phyloP scores from a whole-genome alignment of 208 protist species.

The Trichomonas gallinae region DNA sequence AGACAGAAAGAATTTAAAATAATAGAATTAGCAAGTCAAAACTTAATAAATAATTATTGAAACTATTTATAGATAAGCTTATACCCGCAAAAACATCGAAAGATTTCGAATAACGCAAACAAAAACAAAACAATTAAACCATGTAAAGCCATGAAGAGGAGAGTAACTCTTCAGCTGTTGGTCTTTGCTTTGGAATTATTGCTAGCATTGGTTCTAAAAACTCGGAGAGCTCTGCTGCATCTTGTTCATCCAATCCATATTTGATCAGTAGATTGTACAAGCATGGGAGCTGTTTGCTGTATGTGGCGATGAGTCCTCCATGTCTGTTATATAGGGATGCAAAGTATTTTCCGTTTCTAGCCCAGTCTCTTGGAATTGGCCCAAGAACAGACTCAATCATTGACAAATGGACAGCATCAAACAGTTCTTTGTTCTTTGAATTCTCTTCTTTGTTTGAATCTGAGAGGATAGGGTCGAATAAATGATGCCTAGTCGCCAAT shows the following conservation, averaged over 20 bases:
- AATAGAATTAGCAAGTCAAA: no score
- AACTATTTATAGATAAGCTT: no score
- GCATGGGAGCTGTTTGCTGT: not conserved
- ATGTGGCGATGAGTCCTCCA: not conserved
- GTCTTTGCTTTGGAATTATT: slow-evolving; percentile 5
- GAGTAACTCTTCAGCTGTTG: not conserved
- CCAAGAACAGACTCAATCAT: not conserved
- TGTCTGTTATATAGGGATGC: not conserved
- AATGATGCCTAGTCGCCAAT: slow-evolving; percentile 53
- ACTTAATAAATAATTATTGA: no score
- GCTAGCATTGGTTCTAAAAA: slow-evolving; percentile 1
- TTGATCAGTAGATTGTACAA: not conserved
- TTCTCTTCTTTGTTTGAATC: not conserved
- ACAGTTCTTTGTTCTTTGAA: not conserved
- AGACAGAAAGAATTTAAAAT: no score
- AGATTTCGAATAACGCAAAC: not conserved
- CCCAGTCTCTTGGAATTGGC: not conserved
- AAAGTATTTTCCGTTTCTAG: not conserved
- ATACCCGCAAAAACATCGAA: no score
- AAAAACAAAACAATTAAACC: not conserved
- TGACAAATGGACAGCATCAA: not conserved
- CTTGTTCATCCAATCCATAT: not conserved
- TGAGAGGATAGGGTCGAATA: not conserved
- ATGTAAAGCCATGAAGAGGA: not conserved
- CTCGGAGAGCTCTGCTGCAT: not conserved